Conservation (phyloP, 2,329 filamentous ascomycete genomes). For the Aquanectria penicillioides region DNA sequence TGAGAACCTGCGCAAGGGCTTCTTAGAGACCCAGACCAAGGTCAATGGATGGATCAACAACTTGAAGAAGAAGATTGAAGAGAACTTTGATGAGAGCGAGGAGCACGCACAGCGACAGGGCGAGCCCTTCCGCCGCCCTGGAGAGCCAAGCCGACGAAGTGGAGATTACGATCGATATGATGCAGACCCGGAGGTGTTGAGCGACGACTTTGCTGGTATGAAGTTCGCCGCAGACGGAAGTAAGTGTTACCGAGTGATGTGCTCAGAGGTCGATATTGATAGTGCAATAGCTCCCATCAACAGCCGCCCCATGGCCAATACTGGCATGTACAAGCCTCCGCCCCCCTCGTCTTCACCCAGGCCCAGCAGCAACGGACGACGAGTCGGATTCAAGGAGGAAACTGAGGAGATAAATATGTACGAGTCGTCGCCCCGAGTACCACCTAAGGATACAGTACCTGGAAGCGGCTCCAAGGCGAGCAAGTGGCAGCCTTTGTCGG, state of each 20-base stretch:
- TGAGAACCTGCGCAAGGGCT: constrained; percentile 93
- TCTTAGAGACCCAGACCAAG: constrained; percentile 90
- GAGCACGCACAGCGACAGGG: constrained; percentile 47
- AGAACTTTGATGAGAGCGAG: constrained; percentile 80
- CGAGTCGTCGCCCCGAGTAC: constrained; percentile 67
- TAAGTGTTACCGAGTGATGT: constrained; percentile 50
- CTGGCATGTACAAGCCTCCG: constrained; percentile 80
- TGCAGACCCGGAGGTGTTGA: constrained; percentile 88
- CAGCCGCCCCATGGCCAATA: constrained; percentile 75
- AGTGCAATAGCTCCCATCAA: constrained; percentile 46
- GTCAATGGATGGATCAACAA: constrained; percentile 93
- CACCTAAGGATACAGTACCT: constrained; percentile 59
- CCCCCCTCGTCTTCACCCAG: constrained; percentile 63
- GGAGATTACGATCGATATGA: constrained; percentile 93
- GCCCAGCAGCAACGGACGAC: constrained; percentile 56
- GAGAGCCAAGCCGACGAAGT: constrained; percentile 75
- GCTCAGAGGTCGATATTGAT: constrained; percentile 28
- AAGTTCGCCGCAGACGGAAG: constrained; percentile 70
- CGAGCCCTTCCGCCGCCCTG: constrained; percentile 59
- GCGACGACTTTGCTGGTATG: constrained; percentile 86
- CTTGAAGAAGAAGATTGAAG: constrained; percentile 93
- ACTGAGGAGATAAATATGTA: constrained; percentile 86
- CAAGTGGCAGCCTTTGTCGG: constrained; percentile 96
- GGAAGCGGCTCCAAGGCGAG: constrained; percentile 73
- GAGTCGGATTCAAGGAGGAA: constrained; percentile 67